Evolutionary conservation across 495 filamentous ascomycete species (phyloP).

Genomic region (Neurospora sp.): DNA sequence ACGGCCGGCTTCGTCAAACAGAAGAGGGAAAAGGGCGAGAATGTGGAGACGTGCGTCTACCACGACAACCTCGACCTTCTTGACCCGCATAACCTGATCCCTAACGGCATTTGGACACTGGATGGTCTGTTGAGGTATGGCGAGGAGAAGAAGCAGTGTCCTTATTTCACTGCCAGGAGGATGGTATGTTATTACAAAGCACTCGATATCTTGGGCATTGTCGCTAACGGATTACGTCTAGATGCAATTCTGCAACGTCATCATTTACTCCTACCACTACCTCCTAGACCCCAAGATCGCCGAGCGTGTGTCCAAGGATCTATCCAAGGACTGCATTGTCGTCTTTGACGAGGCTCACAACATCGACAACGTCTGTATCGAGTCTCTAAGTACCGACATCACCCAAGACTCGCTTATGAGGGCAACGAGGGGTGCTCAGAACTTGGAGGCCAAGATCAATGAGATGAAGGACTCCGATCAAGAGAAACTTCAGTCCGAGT

Average conservation of each 20-base stretch:
- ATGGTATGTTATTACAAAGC: slow-evolving; percentile 44
- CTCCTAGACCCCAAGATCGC: slow-evolving; percentile 97
- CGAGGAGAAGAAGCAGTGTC: slow-evolving; percentile 92
- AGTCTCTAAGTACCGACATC: slow-evolving; percentile 91
- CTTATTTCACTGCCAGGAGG: slow-evolving; percentile 88
- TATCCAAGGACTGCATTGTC: slow-evolving; percentile 96
- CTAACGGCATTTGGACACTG: slow-evolving; percentile 92
- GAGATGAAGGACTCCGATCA: slow-evolving; percentile 92
- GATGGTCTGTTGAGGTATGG: slow-evolving; percentile 80
- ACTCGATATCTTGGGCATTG: no score
- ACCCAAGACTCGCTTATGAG: slow-evolving; percentile 87
- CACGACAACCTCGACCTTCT: slow-evolving; percentile 95
- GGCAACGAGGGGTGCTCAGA: slow-evolving; percentile 79
- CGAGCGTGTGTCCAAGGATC: slow-evolving; percentile 88
- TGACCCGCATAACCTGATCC: slow-evolving; percentile 88
- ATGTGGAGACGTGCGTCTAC: slow-evolving; percentile 88
- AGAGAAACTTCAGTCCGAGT: slow-evolving; percentile 88
- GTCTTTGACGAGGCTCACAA: slow-evolving; percentile 99
- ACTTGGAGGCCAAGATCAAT: slow-evolving; percentile 77
- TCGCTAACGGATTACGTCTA: slow-evolving; percentile 16
- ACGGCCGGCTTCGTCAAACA: slow-evolving; percentile 96
- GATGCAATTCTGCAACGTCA: slow-evolving; percentile 98
- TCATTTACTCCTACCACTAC: slow-evolving; percentile 99
- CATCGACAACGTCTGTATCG: slow-evolving; percentile 99
- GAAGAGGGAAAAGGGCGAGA: slow-evolving; percentile 89